Evolutionary conservation across 2,329 filamentous ascomycete genomes (phyloP), one percentile per base, ranked within the genome.

Genomic region (Ceratocystis destructans): DNA sequence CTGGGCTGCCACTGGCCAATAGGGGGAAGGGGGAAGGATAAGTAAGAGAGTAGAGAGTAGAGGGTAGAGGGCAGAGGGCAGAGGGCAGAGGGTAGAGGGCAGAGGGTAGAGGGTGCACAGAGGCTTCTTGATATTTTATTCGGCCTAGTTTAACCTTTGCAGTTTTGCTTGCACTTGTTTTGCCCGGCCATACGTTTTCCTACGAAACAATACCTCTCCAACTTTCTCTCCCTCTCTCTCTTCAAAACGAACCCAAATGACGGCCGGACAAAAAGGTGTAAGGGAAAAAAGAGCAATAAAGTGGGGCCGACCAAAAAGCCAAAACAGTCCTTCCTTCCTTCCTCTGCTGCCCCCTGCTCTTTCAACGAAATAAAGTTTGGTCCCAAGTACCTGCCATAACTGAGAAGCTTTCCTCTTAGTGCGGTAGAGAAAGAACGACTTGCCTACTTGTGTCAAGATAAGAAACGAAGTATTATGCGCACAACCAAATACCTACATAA

Each of bases 301-400:
- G 53, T 59, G 53, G 53, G 53, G 28, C 53, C 46, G 10, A 12
- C n/a, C 15, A n/a, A 50, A 22, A 50, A 37, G 53, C 22, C 53
- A 59, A 53, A 53, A 53, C 48, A 5, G 48, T 53, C 48, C 48
- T 53, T 53, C 22, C 48, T 50, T 22, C 33, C 37, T 41, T 41
- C 37, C 48, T 22, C 31, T n/a, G n/a, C 12, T 41, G 10, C 37
- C 65, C 33, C 44, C 22, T 61, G 20, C 20, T 22, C 17, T 31
- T 41, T 57, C 20, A 5, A 31, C 50, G 15, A 61, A 61, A 61
- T 66, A 48, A 62, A 61, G 55, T 48, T 66, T 66, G 41, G 41
- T 62, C 33, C 37, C 33, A 59, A 59, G 55, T 31, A 31, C 55
- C 55, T 59, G 55, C 55, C 55, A 59, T n/a, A 59, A 31, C 17